A percentile compares a stretch with the other conserved stretches of the same genome.
These are phyloP conservation scores for Kodamaea anthophila DNA, from an alignment of 1,139 yeast genomes.

Conservation along the genomic window DNA sequence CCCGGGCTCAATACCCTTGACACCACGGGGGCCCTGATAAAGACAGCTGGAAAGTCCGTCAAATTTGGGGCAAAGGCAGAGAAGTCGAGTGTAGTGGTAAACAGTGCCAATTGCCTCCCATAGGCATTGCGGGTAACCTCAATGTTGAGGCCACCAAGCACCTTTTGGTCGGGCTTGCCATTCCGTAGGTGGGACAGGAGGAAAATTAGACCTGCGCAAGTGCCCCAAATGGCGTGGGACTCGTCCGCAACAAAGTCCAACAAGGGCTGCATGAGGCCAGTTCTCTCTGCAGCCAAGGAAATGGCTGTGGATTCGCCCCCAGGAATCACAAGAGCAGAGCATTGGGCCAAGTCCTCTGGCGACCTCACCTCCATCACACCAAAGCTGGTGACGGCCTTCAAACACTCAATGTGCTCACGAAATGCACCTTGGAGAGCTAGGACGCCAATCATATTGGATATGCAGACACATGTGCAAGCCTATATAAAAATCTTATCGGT, in stretches of 20 bases:
- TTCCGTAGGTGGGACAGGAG: conserved; percentile 51
- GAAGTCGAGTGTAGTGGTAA: conserved; percentile 45
- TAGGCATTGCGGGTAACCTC: conserved; percentile 68
- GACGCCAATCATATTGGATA: conserved; percentile 64
- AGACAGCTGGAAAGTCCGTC: conserved; percentile 50
- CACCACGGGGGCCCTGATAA: conserved; percentile 77
- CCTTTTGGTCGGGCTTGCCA: conserved; percentile 52
- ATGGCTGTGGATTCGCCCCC: conserved; percentile 83
- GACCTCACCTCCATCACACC: conserved; percentile 49
- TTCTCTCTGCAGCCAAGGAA: conserved; percentile 64
- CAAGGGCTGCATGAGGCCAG: conserved; percentile 52
- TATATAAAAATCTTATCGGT: no score
- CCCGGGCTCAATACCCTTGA: conserved; percentile 25
- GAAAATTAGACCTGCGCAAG: conserved; percentile 79
- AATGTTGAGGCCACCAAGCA: conserved; percentile 63
- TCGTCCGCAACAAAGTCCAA: conserved; percentile 43
- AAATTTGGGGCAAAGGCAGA: conserved; percentile 38
- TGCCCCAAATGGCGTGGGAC: conserved; percentile 68
- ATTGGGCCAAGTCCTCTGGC: conserved; percentile 37
- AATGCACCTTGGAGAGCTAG: conserved; percentile 81
- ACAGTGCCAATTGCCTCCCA: conserved; percentile 73
- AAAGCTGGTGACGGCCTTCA: conserved; percentile 34
- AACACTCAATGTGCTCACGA: conserved; percentile 57
- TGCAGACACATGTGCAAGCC: no score
- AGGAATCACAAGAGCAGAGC: conserved; percentile 66